phyloP scores from a whole-genome alignment of 179 eudicot genomes.

The Pouteria campechiana region DNA sequence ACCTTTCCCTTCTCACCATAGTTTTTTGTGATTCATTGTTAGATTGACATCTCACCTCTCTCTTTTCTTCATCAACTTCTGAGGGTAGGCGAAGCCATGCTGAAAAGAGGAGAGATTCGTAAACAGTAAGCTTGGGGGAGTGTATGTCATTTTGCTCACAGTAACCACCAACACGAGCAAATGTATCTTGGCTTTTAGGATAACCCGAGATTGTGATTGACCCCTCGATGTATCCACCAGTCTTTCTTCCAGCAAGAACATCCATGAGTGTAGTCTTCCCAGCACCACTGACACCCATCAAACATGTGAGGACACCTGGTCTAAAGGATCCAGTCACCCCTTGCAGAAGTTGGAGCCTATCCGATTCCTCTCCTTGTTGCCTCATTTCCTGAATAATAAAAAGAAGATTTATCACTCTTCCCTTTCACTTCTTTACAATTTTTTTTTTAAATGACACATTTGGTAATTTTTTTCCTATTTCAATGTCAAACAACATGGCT shows the following conservation, averaged over 20 bases:
- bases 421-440: not conserved
- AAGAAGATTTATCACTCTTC: not conserved
- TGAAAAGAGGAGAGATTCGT: slow-evolving; percentile 25
- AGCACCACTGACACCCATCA: too few relatives aligned
- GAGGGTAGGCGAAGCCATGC: slow-evolving; percentile 33
- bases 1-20: too few relatives aligned
- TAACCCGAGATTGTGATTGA: slow-evolving; percentile 24
- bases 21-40: too few relatives aligned
- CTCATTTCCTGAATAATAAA: too few relatives aligned
- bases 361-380: slow-evolving; percentile 14
- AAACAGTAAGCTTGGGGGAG: slow-evolving; percentile 26
- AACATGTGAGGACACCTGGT: slow-evolving; percentile 28
- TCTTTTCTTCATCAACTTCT: slow-evolving; percentile 10
- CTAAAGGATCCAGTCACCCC: slow-evolving; percentile 28
- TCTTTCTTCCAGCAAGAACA: too few relatives aligned
- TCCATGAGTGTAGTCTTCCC: too few relatives aligned
- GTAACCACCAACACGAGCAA: slow-evolving; percentile 27
- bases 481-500: slow-evolving; percentile 30
- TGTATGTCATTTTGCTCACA: slow-evolving; percentile 32
- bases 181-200: slow-evolving; percentile 28
- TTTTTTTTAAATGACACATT: too few relatives aligned
- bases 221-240: slow-evolving; percentile 31
- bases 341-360: slow-evolving; percentile 14
- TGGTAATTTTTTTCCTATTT: too few relatives aligned
- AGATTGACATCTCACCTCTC: too few relatives aligned